Evolutionary conservation across 2,329 filamentous ascomycete species (phyloP), one percentile per base, ranked within the genome.

Genomic region (Xylariaceae sp.): DNA sequence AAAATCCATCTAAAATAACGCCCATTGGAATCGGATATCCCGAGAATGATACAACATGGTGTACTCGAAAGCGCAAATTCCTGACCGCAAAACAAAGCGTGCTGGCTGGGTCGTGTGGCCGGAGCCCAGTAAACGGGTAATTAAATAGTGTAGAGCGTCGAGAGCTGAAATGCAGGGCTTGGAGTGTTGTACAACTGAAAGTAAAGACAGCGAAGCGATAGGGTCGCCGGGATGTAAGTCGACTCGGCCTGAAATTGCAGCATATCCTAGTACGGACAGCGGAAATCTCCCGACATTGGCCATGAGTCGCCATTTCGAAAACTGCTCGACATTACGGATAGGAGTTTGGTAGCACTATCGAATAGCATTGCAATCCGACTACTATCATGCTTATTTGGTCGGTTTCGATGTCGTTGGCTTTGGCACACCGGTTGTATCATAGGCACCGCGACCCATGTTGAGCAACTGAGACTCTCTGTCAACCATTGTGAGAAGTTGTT

Each of bases 381-480:
- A 28, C 22, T 28, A 28, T 28, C 7, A 5, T 28, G 4, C 22
- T 28, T 28, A 28, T 28, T 28, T 28, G 4, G 22, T 28, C 22
- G 22, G 22, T 7, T 28, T 28, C 22, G 22, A 5, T 28, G 22
- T 28, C 22, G 22, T 28, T 50, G 67, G 67, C 60, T 69, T 69
- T 41, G 66, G 65, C 39, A 68, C 66, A 54, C 67, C 67, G 43
- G 67, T 69, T 53, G 66, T 69, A 53, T 69, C 67, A 42, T 69
- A 69, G 55, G 67, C 67, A 43, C 67, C 67, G 41, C 67, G 66
- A 57, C 67, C 67, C 67, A 69, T 69, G 60, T 69, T 68, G 50
- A 64, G 56, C 60, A 64, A 61, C 56, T 58, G 60, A 47, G 59
- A 56, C 45, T 66, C 66, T 58, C 61, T 63, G 51, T 55, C 55